Base-by-base conservation (phyloP, 1,139 yeast genomes). In the Casaregolazyma lundiana region DNA sequence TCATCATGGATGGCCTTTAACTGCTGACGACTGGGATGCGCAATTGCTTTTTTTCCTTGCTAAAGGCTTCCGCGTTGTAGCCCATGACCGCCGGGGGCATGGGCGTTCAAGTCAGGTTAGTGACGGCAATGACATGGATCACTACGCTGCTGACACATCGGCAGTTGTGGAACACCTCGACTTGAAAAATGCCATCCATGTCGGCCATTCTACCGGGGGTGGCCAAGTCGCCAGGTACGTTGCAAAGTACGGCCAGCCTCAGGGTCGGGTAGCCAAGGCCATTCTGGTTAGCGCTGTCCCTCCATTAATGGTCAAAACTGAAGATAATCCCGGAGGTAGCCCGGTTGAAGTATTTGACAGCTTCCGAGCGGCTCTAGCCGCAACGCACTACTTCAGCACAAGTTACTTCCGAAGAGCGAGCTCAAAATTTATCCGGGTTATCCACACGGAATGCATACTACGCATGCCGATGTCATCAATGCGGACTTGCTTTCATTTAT, bases 201-300 rank as follows among this genome's bases (percentile, higher is more conserved):
- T 50, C 9, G 53, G 53, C 26, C 53, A 50, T 29, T 50, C 53
- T 7, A 43, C 43, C 15, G 53, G 53, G 6, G 53, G 53, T n/a
- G 51, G 53, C 9, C 47, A 50, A 37, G 53, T 46, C 17, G 35
- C 46, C 6, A 51, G 40, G 9, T 50, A 40, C 24, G 42, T 48
- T 8, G 46, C 45, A 19, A 38, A 42, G 29, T 45, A 48, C 36
- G 45, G 46, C 11, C n/a, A n/a, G n/a, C n/a, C n/a, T n/a, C 38
- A 44, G 7, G 37, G 41, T n/a, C 29, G 48, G 8, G 47, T 50
- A 6, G n/a, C 36, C 20, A 48, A 48, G 32, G 53, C 51, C 7
- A 52, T 50, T n/a, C 50, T 50, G 2, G 42, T 50, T 20, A 41
- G 51, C 13, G 38, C 53, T 8, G 45, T 50, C 1, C 50, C 53